These are phyloP conservation scores for Ajuga chamaepitys DNA, from an alignment of 257 asterid species.

Conservation along the genomic window DNA sequence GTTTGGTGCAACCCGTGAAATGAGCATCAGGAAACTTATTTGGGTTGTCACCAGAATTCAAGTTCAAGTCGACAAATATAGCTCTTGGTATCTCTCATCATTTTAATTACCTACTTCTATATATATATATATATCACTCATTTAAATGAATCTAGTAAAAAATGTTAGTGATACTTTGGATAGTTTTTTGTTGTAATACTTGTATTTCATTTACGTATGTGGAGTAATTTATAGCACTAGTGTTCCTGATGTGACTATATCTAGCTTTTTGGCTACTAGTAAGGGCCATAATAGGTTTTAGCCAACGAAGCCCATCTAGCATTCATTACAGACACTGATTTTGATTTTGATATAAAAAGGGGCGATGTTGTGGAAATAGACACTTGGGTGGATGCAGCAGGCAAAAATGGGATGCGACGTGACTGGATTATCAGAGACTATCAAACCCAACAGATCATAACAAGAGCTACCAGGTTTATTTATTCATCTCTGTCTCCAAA, in stretches of 20 bases:
- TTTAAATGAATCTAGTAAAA: too few species aligned
- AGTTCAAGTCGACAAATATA: conserved; percentile 55
- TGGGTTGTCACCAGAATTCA: conserved; percentile 84
- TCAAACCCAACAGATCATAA: conserved; percentile 48
- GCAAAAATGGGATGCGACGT: conserved; percentile 86
- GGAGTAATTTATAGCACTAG: too few species aligned
- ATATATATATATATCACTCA: too few species aligned
- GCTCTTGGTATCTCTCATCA: conserved; percentile 52
- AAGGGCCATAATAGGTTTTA: too few species aligned
- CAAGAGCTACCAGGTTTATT: conserved; percentile 70
- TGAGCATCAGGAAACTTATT: conserved; percentile 72
- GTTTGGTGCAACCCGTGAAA: conserved; percentile 81
- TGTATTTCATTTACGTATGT: too few species aligned
- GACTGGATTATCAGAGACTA: conserved; percentile 79
- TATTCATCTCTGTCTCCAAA: not conserved
- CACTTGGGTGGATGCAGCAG: conserved; percentile 92
- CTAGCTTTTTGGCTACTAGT: too few species aligned
- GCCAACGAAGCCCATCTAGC: too few species aligned
- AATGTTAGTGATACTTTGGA: too few species aligned
- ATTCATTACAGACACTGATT: too few species aligned
- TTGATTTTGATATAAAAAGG: too few species aligned
- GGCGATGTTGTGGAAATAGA: conserved; percentile 87
- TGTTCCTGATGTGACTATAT: too few species aligned
- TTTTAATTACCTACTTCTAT: not conserved
- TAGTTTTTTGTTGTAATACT: too few species aligned